Base-by-base conservation (phyloP, 2,329 filamentous ascomycete species). In the Tolypocladium pustulatum region DNA sequence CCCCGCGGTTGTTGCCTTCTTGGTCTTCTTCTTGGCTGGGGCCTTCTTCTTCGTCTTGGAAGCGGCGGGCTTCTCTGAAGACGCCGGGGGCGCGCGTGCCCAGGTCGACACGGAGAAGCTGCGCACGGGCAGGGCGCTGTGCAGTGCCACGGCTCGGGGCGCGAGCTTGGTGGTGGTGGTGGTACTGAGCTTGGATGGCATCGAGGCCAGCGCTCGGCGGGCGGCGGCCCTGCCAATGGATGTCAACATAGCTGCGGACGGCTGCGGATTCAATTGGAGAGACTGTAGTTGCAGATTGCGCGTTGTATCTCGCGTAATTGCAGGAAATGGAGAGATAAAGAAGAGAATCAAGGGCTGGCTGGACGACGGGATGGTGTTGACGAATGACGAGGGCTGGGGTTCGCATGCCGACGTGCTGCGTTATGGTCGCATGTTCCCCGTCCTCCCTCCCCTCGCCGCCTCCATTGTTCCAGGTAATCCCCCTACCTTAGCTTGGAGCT, bases 211-310 rank as follows among this genome's bases (percentile, higher is more conserved):
- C 57, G 68, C 64, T 63, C 74, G 75, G 66, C 69, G 70, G 60
- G 70, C 67, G 57, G 72, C 72, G 57, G 68, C 71, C 62, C 75
- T 72, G 62, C 72, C 71, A 62, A 78, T 66, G 36, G 72, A 69
- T 56, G 72, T 73, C 61, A 79, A 66, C 77, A 80, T 80, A 59
- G 60, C 65, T 52, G 57, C 46, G 51, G 10, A 4, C n/a, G 40
- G 37, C 41, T 27, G 57, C 15, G 40, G 12, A 49, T 52, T 7
- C 49, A 22, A 52, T 22, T n/a, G 12, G 30, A 34, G 30, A 34
- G 27, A 30, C 27, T 34, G 30, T 22, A 3, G 4, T 36, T 22
- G 49, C 49, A 52, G 20, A 22, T 9, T 4, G 49, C 2, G 20
- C 30, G 49, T 30, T 34, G 49, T 30, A 20, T 30, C 30, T 36